Evolutionary conservation across 495 filamentous ascomycete genomes (phyloP).

Genomic region (Schizothecium vesticola): DNA sequence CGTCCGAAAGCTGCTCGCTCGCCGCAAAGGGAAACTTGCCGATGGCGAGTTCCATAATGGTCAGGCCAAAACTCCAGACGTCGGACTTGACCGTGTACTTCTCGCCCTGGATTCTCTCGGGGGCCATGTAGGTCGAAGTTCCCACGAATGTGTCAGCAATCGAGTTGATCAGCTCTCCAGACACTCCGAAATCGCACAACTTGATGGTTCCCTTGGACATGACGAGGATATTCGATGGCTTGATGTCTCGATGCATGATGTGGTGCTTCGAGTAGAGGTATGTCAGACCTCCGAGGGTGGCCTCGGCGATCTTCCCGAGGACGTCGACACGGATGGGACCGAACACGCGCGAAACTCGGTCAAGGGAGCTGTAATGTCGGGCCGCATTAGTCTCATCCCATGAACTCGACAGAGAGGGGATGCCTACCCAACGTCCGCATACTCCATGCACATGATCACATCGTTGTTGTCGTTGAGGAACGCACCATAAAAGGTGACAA

Average conservation of each 20-base stretch:
- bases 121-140: conserved; percentile 98
- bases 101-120: conserved; percentile 92
- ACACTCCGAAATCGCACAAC: conserved; percentile 96
- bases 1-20: conserved; percentile 59
- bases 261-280: conserved; percentile 92
- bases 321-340: conserved; percentile 97
- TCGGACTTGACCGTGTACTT: conserved; percentile 98
- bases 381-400: conserved; percentile 23
- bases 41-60: conserved; percentile 93
- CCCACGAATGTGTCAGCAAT: conserved; percentile 97
- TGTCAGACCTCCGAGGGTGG: conserved; percentile 86
- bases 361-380: conserved; percentile 66
- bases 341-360: conserved; percentile 88
- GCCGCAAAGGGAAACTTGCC: conserved; percentile 91
- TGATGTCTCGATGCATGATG: conserved; percentile 98
- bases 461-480: conserved; percentile 94
- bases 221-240: conserved; percentile 93
- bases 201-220: conserved; percentile 94
- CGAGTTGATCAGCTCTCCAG: conserved; percentile 91
- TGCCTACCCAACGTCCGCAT: conserved; percentile 95
- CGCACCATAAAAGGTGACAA: conserved; percentile 95
- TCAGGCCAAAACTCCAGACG: conserved; percentile 97
- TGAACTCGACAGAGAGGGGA: neutral
- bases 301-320: conserved; percentile 96
- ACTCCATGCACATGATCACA: conserved; percentile 99